Conservation (phyloP, 2,329 filamentous ascomycete genomes). For the Elsinoe ampelina region DNA sequence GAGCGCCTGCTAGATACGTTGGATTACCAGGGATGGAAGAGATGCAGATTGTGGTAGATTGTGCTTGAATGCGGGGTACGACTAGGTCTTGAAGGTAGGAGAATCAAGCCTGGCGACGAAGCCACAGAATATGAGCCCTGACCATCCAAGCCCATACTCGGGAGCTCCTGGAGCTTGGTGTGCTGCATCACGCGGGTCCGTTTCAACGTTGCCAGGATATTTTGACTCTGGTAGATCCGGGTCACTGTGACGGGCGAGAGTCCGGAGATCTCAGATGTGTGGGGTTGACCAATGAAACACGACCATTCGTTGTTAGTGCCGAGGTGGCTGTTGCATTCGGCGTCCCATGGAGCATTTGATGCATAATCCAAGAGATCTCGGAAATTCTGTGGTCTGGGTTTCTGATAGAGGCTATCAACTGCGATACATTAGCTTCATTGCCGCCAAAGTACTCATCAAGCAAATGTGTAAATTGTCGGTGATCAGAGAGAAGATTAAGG, state of each 20-base stretch:
- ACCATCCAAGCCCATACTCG: neutral
- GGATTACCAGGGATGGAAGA: no score
- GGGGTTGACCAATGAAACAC: conserved; percentile 10
- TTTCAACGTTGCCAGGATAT: neutral
- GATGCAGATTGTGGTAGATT: neutral
- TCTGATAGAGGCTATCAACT: neutral
- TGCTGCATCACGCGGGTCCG: neutral
- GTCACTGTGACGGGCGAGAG: conserved; percentile 2
- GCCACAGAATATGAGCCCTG: neutral
- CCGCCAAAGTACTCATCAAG: neutral
- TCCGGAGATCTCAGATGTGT: neutral
- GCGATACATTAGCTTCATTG: neutral
- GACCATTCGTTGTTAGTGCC: neutral
- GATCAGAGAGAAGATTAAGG: conserved; percentile 21
- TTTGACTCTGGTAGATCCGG: neutral
- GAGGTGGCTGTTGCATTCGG: neutral
- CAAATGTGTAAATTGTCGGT: neutral
- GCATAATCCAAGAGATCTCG: neutral
- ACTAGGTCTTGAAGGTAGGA: neutral
- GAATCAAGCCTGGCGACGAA: neutral
- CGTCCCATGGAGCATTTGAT: neutral
- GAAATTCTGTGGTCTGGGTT: neutral
- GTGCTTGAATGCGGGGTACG: neutral
- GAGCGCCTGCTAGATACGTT: conserved; percentile 19
- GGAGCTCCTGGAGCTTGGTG: neutral